Conservation (phyloP, 177 flowering plant genomes). For the Tripterygium wilfordii region DNA sequence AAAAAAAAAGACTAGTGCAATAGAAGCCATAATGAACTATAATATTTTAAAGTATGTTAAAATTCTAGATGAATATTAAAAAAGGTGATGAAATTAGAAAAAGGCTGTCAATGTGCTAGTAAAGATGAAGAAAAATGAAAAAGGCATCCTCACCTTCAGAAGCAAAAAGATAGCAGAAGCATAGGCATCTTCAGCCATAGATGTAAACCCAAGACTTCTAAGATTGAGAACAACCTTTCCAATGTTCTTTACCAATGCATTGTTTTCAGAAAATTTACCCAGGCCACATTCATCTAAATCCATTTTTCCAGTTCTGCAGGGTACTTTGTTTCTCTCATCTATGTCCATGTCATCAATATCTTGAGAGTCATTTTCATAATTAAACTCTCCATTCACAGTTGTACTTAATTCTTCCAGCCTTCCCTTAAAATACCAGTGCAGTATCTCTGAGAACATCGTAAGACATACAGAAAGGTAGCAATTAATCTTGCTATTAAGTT, state of each 20-base stretch:
- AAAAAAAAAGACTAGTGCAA: too few relatives aligned
- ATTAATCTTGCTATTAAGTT: too few relatives aligned
- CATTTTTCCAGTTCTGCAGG: conserved; percentile 37
- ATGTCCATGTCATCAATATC: conserved; percentile 50
- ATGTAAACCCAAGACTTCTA: conserved; percentile 80
- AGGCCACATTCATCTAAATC: conserved; percentile 45
- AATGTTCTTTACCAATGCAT: conserved; percentile 63
- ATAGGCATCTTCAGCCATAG: conserved; percentile 97
- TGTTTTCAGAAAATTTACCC: conserved; percentile 36
- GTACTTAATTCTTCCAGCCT: conserved; percentile 72
- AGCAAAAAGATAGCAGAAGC: conserved; percentile 91
- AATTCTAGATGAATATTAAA: too few relatives aligned
- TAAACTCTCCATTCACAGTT: conserved; percentile 47
- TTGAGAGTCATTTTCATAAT: conserved; percentile 27
- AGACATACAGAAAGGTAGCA: background rate
- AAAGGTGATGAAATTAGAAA: too few relatives aligned
- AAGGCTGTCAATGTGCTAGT: too few relatives aligned
- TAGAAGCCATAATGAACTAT: too few relatives aligned
- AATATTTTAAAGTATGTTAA: too few relatives aligned
- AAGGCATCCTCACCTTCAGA: conserved; percentile 81
- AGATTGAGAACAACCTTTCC: conserved; percentile 89
- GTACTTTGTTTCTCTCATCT: conserved; percentile 32
- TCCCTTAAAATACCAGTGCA: conserved; percentile 76
- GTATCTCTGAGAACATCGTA: conserved; percentile 45
- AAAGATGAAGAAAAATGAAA: too few relatives aligned